Evolutionary conservation across 2,329 filamentous ascomycete species (phyloP).

Genomic region (Alternaria metachromatica): DNA sequence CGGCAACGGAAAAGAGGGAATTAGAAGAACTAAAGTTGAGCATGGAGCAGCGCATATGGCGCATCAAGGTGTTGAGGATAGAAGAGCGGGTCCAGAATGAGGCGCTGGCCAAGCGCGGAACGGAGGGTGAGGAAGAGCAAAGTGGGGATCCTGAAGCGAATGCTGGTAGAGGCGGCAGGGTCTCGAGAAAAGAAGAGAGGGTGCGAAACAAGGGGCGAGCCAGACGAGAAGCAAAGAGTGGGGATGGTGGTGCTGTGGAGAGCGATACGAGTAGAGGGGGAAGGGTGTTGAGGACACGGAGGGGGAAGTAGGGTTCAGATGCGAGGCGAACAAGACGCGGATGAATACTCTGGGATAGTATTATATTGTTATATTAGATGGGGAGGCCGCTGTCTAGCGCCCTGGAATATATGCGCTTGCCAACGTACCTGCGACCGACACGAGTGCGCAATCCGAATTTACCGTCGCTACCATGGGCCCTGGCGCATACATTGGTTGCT

Average conservation of each 20-base stretch:
- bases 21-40: conserved; percentile 7
- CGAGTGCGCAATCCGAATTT: no score
- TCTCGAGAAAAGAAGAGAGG: background rate
- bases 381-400: background rate
- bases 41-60: conserved; percentile 12
- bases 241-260: background rate
- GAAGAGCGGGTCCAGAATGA: background rate
- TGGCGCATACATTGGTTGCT: background rate
- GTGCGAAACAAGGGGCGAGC: background rate
- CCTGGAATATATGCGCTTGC: background rate
- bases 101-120: background rate
- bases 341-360: background rate
- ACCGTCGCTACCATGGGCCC: no score
- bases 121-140: background rate
- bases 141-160: background rate
- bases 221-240: background rate
- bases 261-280: background rate
- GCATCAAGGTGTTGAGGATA: conserved; percentile 5
- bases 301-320: background rate
- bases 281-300: background rate
- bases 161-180: background rate
- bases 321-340: fast-evolving
- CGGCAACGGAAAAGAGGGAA: conserved; percentile 1
- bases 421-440: no score
- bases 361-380: background rate